phyloP scores from a whole-genome alignment of 441 rosid species.

The Geranium incanum region DNA sequence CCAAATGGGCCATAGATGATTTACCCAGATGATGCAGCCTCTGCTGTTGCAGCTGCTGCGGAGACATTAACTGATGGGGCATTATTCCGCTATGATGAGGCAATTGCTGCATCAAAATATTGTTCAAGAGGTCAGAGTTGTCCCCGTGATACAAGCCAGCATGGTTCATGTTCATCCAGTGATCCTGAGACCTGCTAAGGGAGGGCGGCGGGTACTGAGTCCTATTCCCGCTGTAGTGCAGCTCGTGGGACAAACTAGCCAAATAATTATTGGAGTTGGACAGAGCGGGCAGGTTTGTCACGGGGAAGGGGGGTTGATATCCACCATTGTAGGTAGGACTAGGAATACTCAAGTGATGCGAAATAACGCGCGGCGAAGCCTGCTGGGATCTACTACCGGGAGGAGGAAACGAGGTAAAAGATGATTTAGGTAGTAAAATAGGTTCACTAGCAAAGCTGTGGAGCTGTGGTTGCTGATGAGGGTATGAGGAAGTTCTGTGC shows the following conservation, averaged over 20 bases:
- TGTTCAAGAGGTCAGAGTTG: conserved; percentile 51
- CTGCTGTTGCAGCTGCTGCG: conserved; percentile 32
- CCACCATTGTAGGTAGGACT: conserved; percentile 36
- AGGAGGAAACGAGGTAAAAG: conserved; percentile 70
- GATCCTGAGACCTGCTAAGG: conserved; percentile 52
- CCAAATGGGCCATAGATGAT: conserved; percentile 61
- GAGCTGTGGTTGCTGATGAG: conserved; percentile 55
- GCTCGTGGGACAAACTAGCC: conserved; percentile 52
- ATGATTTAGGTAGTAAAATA: conserved; percentile 48
- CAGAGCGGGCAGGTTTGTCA: conserved; percentile 45
- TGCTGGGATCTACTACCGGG: conserved; percentile 55
- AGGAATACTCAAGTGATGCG: conserved; percentile 38
- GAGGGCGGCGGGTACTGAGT: conserved; percentile 37
- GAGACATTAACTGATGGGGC: background rate
- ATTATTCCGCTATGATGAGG: conserved; percentile 57
- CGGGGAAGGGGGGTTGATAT: conserved; percentile 44
- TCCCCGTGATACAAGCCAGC: conserved; percentile 7
- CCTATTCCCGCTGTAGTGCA: conserved; percentile 46
- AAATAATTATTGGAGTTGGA: conserved; percentile 49
- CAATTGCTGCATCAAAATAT: conserved; percentile 39
- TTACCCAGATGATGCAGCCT: conserved; percentile 48
- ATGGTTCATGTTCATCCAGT: conserved; percentile 47
- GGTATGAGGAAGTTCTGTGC: conserved; percentile 80
- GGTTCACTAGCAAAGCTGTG: conserved; percentile 72
- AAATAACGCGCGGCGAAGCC: conserved; percentile 35